Evolutionary conservation across 176 grass and related monocot species (phyloP), one percentile per base, ranked within the genome.

Genomic region (Avena sativa): DNA sequence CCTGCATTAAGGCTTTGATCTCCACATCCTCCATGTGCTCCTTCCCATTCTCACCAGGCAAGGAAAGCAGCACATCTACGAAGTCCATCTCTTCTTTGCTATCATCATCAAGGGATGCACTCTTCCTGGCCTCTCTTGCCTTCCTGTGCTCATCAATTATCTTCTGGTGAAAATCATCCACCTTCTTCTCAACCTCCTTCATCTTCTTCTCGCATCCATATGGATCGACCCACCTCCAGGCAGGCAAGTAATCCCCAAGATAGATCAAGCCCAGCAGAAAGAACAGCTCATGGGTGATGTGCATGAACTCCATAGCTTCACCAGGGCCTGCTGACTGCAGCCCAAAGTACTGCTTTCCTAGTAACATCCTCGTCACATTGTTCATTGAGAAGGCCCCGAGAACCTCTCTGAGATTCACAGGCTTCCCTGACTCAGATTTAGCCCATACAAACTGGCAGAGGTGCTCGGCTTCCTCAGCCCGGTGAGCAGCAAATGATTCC

Each of bases 1-100:
- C 95, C 93, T 96, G 92, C 90, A 98, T 98, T 2, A 94, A 87
- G 46, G 96, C 96, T 88, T 98, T 98, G 74, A 98, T 98, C 82
- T 98, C 93, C 25, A 87, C 65, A 79, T 96, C 96, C 30, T 94
- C 90, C 96, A 98, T 95, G 57, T 86, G 88, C 19, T 68, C 92
- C 59, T 92, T 94, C 36, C 90, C 96, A 49, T 94, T 85, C 88
- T 92, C 92, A 6, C 96, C 90, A 17, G 93, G 93, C 82, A 96
- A 79, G 53, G 90, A 94, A 17, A 94, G 90, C 57, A 98, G 87
- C 52, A 96, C 94, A 90, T 98, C 92, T 82, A 94, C 89, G 59
- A 98, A 98, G 59, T 96, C 92, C 92, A 90, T 86, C 49, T 90
- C 92, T 62, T 79, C 88, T 86, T 80, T 91, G 74, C 3, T n/a